These are phyloP conservation scores for Quercus alba DNA, from an alignment of 306 rosid genomes.

Conservation along the genomic window DNA sequence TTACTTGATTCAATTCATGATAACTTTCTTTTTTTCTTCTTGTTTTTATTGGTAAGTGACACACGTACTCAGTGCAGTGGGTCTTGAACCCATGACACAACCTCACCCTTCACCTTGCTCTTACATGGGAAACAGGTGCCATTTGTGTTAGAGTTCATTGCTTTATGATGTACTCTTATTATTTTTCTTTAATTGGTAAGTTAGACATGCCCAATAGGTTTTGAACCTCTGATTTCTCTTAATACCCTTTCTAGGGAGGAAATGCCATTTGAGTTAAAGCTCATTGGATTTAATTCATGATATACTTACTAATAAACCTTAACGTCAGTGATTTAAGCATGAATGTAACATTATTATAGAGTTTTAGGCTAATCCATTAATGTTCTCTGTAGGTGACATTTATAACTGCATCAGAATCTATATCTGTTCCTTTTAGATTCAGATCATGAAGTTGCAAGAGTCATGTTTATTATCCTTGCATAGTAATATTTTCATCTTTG, in stretches of 20 bases:
- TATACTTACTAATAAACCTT: neutral
- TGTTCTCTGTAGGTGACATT: neutral
- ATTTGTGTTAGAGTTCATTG: neutral
- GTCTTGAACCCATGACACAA: neutral
- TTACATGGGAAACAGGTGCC: neutral
- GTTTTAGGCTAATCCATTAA: neutral
- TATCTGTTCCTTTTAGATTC: neutral
- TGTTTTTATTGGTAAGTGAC: neutral
- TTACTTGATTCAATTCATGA: neutral
- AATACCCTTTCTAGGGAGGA: neutral
- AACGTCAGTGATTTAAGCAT: neutral
- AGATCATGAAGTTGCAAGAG: neutral
- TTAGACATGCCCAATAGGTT: neutral
- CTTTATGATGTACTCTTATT: neutral
- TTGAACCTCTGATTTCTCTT: neutral
- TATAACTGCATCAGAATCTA: neutral
- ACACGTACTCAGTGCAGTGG: neutral
- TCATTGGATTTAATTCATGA: neutral
- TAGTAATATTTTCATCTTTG: neutral
- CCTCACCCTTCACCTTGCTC: neutral
- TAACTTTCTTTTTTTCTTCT: neutral
- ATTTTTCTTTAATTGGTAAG: neutral
- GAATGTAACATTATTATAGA: neutral
- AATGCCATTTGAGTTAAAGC: neutral
- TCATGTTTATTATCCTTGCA: neutral